phyloP scores from a whole-genome alignment of 1,284 basidiomycete genomes.

The Boletus mariae region DNA sequence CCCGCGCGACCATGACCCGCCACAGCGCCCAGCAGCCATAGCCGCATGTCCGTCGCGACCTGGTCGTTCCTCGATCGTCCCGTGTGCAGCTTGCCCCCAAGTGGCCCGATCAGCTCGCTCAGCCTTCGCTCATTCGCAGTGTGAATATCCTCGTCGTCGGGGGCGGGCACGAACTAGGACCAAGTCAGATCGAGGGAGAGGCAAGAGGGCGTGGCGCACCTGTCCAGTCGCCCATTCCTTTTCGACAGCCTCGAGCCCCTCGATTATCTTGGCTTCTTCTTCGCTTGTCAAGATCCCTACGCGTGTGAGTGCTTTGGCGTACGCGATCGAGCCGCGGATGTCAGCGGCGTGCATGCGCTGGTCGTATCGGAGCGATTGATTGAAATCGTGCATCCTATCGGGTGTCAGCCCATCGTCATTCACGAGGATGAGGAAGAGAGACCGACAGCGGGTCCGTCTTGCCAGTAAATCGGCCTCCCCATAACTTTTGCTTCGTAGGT shows the following conservation, averaged over 20 bases:
- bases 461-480: slow-evolving; percentile 89
- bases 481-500: slow-evolving; percentile 77
- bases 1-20: slow-evolving; percentile 85
- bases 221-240: slow-evolving; percentile 80
- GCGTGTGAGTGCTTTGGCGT: slow-evolving; percentile 81
- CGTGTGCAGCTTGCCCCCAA: slow-evolving; percentile 93
- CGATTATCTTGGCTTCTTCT: slow-evolving; percentile 72
- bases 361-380: slow-evolving; percentile 94
- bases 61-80: slow-evolving; percentile 97
- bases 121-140: slow-evolving; percentile 98
- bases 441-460: slow-evolving; percentile 82
- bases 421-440: background rate
- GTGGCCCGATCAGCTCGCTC: slow-evolving; percentile 87
- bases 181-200: background rate
- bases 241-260: slow-evolving; percentile 77
- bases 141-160: slow-evolving; percentile 97
- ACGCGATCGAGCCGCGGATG: slow-evolving; percentile 92
- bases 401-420: slow-evolving; percentile 7
- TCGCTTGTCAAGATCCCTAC: slow-evolving; percentile 77
- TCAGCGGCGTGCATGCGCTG: slow-evolving; percentile 91
- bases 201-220: slow-evolving; percentile 39
- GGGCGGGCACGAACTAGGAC: slow-evolving; percentile 63
- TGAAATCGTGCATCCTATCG: slow-evolving; percentile 89
- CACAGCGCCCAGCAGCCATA: slow-evolving; percentile 90
- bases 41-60: slow-evolving; percentile 95